Base-by-base conservation (phyloP, 2,329 filamentous ascomycete species). In the Diaporthe sp. region DNA sequence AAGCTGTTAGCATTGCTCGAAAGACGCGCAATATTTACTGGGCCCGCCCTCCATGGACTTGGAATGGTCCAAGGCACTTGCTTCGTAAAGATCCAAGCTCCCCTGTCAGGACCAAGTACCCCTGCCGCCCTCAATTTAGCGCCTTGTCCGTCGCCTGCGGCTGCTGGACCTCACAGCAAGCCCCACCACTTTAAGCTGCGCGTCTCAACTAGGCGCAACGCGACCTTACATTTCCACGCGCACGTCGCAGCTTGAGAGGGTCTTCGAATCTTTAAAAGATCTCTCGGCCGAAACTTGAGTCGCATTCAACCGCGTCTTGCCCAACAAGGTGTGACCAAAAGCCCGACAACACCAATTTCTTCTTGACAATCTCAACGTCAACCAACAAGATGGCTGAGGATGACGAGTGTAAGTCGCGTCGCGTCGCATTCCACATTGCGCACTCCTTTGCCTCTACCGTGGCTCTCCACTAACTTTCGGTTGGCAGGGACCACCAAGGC, bases 401-500 rank as follows among this genome's bases (percentile, higher is more conserved):
- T 55, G 76, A 77, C 55, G 70, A 72, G 61, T 78, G 73, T 75
- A 49, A 65, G 42, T 63, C 47, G 44, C 51, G 28, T 53, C 55
- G 71, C 71, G 39, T 65, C 71, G 47, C 58, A 47, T 71, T 28
- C 17, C 42, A 12, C 55, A 57, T 20, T 53, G 31, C 34, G 28
- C 71, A 34, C 31, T 55, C 10, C 12, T 58, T 42, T 34, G 44
- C 39, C 8, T 47, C 31, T 61, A n/a, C 39, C 8, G 4, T 15
- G 17, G 44, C 20, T 25, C 25, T 13, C 37, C 37, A 22, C 75
- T 78, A 42, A 78, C 22, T 13, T 39, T 25, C 15, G 4, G 37
- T 61, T 22, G 37, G 44, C n/a, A 91, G 90, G 92, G 92, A 88
- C 90, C 71, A 85, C 85, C 76, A 86, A 90, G 80, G 87, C 91